Conservation (phyloP, 805 yeast genomes). For the Ascoidea tarda region DNA sequence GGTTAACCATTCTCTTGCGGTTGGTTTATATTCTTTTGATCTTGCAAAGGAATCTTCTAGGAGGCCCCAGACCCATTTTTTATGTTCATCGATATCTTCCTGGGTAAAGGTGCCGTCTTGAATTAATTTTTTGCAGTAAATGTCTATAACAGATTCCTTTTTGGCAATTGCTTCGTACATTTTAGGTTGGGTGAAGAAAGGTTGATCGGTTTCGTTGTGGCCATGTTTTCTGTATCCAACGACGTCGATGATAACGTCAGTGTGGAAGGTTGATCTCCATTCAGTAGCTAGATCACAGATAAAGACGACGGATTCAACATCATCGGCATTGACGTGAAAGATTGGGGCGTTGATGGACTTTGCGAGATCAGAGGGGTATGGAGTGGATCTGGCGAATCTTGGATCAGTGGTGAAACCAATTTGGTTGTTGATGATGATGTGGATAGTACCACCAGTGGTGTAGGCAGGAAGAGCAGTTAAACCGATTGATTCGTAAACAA, state of each 20-base stretch:
- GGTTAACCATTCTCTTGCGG: constrained; percentile 94
- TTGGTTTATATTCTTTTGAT: constrained; percentile 82
- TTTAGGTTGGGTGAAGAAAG: constrained; percentile 94
- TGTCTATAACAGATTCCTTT: constrained; percentile 80
- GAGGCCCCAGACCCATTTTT: constrained; percentile 93
- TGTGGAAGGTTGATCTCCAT: constrained; percentile 94
- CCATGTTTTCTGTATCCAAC: constrained; percentile 99
- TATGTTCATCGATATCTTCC: constrained; percentile 90
- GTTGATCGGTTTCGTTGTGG: constrained; percentile 99
- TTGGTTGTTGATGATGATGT: constrained; percentile 93
- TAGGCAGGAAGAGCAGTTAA: constrained; percentile 85
- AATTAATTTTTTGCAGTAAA: constrained; percentile 67
- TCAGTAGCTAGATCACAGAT: constrained; percentile 95
- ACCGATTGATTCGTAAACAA: constrained; percentile 97
- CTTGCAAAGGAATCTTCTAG: constrained; percentile 83
- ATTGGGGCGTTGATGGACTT: constrained; percentile 95
- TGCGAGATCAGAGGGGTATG: constrained; percentile 96
- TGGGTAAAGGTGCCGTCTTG: constrained; percentile 80
- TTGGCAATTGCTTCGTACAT: constrained; percentile 89
- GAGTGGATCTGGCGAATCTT: constrained; percentile 91
- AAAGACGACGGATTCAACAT: constrained; percentile 84
- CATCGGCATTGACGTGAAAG: constrained; percentile 98
- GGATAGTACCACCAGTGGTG: constrained; percentile 97
- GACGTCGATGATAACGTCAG: constrained; percentile 91
- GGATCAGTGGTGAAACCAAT: constrained; percentile 99